Conservation (phyloP, 768 basidiomycete species). For the Mrakia blollopis region DNA sequence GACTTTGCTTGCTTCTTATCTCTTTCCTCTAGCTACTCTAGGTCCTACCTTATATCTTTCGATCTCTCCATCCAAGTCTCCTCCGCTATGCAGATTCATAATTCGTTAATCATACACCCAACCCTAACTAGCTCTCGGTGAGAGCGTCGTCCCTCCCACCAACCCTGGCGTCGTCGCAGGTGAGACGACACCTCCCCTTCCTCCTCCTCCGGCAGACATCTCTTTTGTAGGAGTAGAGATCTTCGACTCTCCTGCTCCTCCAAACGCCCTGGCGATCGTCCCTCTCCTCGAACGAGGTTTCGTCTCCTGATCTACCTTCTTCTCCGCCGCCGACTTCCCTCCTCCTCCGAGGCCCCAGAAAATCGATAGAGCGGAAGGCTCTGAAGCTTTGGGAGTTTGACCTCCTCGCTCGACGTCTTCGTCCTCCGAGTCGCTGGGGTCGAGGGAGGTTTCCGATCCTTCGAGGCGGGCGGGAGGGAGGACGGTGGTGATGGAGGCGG, state of each 20-base stretch:
- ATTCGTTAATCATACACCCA: not conserved
- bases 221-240: not conserved
- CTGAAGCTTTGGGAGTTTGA: constrained; percentile 18
- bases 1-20: not conserved
- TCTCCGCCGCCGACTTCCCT: not conserved
- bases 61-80: too few relatives aligned
- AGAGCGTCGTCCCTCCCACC: too few relatives aligned
- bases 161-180: not conserved
- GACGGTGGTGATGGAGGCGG: not conserved
- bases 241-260: not conserved
- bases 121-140: not conserved
- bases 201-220: not conserved
- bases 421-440: constrained; percentile 9
- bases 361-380: not conserved
- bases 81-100: too few relatives aligned
- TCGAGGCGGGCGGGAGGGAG: not conserved
- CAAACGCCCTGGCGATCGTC: constrained; percentile 1
- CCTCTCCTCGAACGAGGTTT: constrained; percentile 2
- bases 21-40: not conserved
- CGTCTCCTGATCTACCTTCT: constrained; percentile 1
- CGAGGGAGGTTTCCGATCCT: not conserved
- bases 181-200: not conserved
- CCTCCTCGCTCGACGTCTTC: constrained; percentile 10
- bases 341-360: constrained; percentile 28
- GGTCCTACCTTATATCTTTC: not conserved